Conservation (phyloP, 1,284 basidiomycete genomes). For the Moesziomyces aphidis region DNA sequence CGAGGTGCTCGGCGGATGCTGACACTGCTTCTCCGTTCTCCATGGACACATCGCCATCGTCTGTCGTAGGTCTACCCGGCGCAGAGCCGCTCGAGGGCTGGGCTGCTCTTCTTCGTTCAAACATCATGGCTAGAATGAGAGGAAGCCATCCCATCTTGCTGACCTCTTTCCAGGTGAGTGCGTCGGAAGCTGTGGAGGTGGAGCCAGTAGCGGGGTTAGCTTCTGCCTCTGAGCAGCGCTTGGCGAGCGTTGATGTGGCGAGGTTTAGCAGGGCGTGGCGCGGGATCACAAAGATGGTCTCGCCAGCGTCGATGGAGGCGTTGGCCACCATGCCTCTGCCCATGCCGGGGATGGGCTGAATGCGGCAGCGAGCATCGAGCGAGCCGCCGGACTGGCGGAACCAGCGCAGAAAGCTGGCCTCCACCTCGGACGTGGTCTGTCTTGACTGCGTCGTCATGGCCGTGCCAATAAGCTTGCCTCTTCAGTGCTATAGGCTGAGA, state of each 20-base stretch:
- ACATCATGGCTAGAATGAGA: conserved; percentile 94
- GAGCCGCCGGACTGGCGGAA: conserved; percentile 67
- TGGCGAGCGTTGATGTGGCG: conserved; percentile 76
- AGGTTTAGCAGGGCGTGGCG: conserved; percentile 81
- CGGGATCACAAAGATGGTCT: conserved; percentile 85
- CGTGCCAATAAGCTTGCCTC: not conserved
- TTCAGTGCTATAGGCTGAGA: not conserved
- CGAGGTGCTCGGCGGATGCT: conserved; percentile 2
- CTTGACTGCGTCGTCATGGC: conserved; percentile 10
- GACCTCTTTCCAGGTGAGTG: conserved; percentile 36
- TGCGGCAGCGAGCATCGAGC: conserved; percentile 70
- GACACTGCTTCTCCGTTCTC: conserved; percentile 16
- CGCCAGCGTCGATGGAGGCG: conserved; percentile 78
- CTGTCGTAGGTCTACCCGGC: not conserved
- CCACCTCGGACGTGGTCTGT: conserved; percentile 39
- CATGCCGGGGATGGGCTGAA: conserved; percentile 72
- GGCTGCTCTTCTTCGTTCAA: conserved; percentile 74
- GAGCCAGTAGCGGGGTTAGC: conserved; percentile 2
- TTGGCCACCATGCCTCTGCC: conserved; percentile 81
- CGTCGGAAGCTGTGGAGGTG: not conserved
- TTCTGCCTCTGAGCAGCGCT: conserved; percentile 34
- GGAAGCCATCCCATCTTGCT: conserved; percentile 79
- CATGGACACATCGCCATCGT: conserved; percentile 48
- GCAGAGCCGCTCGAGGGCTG: not conserved
- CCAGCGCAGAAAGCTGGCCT: conserved; percentile 67